Base-by-base conservation (phyloP, 768 basidiomycete species). In the Phylloporus rhodoxanthus region DNA sequence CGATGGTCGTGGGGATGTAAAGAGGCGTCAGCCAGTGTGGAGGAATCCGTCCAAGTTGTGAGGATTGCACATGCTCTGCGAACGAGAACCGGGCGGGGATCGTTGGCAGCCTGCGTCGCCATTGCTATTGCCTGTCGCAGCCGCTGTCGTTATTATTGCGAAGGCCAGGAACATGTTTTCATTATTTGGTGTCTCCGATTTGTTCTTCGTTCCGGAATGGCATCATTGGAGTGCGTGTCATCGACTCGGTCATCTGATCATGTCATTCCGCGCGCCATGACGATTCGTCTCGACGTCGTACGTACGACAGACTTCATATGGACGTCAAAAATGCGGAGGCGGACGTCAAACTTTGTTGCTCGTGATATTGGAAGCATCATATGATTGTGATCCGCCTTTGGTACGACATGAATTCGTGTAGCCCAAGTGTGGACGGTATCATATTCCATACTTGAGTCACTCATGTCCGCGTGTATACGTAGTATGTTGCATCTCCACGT, bases 1-100 rank as follows among this genome's bases (percentile, higher is more conserved):
- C 49, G 52, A 41, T 38, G n/a, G 23, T 38, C 20, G 37, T 20
- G n/a, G n/a, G n/a, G 37, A 38, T 38, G 37, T 38, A 38, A 38
- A 48, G 47, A 62, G 52, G 45, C 60, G 61, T 36, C 47, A 32
- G 5, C 60, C 60, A 5, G 30, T 17, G 7, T 61, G 60, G 60
- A 54, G 2, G 30, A 60, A 60, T 26, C 61, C 61, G 1, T 42
- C 50, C 1, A 63, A 36, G 17, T 51, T 62, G 25, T 62, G 51
- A 61, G 14, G 20, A 25, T 25, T 23, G 19, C 1, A 20, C 17
- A 11, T 30, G n/a, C 17, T 10, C 19, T 14, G 39, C 23, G 41
- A 4, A 28, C 41, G 41, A 38, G 37, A 38, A 36, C n/a, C 34
- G 34, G 4, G 17, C 17, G 34, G 13, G 30, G 34, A 38, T 38